Conservation (phyloP, 139 green algal genomes). For the Nannochloris sp. region DNA sequence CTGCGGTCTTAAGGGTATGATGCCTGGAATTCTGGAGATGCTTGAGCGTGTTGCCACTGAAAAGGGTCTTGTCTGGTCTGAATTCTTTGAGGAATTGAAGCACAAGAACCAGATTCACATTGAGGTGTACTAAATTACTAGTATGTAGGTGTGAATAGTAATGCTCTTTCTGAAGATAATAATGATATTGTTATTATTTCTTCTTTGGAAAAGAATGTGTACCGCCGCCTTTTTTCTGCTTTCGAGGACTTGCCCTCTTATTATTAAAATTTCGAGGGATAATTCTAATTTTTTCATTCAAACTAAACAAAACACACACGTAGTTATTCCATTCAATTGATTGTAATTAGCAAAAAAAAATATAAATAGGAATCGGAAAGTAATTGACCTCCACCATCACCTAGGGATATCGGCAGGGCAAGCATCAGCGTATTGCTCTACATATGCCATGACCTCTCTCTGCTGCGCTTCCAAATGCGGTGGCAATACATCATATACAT, state of each 20-base stretch:
- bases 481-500: conserved; percentile 74
- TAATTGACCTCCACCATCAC: too few relatives aligned
- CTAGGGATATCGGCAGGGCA: not conserved
- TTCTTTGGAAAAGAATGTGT: too few relatives aligned
- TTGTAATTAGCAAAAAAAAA: too few relatives aligned
- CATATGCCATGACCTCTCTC: conserved; percentile 36
- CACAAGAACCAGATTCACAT: conserved; percentile 91
- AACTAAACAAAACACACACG: too few relatives aligned
- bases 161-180: not conserved
- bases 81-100: conserved; percentile 81
- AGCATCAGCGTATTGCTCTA: conserved; percentile 34
- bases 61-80: conserved; percentile 85
- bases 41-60: conserved; percentile 82
- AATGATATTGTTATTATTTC: not conserved
- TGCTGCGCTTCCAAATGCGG: conserved; percentile 59
- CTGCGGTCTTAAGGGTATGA: conserved; percentile 99
- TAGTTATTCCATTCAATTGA: too few relatives aligned
- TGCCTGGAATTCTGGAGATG: conserved; percentile 95
- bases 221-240: too few relatives aligned
- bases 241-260: too few relatives aligned
- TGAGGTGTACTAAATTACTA: conserved; percentile 82
- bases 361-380: too few relatives aligned
- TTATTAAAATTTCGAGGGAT: not conserved
- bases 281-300: too few relatives aligned
- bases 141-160: not conserved